Base-by-base conservation (phyloP, 768 basidiomycete genomes). In the Lyophyllum semitale region DNA sequence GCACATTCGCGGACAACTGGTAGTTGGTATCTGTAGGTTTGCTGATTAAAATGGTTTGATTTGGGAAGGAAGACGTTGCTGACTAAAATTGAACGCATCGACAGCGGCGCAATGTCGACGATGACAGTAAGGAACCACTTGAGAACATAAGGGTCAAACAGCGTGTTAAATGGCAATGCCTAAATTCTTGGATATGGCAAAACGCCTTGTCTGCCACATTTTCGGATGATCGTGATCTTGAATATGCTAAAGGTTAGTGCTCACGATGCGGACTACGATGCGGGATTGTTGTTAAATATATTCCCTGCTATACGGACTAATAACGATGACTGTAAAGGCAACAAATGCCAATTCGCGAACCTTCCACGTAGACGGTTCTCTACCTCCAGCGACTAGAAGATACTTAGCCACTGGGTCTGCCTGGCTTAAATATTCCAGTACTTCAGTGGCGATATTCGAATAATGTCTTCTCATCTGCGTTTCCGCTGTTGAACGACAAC, bases 81-180 rank as follows among this genome's bases (percentile, higher is more conserved):
- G 48, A 75, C 73, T 73, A 59, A 77, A 76, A 57, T 75, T 73
- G 63, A 78, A 78, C 8, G 75, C 75, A 60, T 76, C 76, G 45
- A 72, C 72, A 23, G 74, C 70, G 75, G 73, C 1, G 73, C 77
- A 40, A 81, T 65, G 57, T 84, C 81, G 48, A 83, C 75, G 52
- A 83, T 70, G 20, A 75, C 68, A 0, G 79, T 78, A 12, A 81
- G 59, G 11, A 73, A 47, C 73, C 75, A 84, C 54, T 78, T 75
- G 33, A 81, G 65, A 11, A 77, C 62, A 37, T 80, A 72, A 3
- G 82, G 77, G 1, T 70, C 77, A 1, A 75, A 63, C 6, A 82
- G 82, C 3, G 81, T 81, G 32, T 77, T 78, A 61, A 83, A 83
- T 1, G 81, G 82, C 33, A 77, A 78, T 4, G 77, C 75, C 72